A percentile compares a stretch with the other conserved stretches of the same genome.
These are phyloP conservation scores for Aquanectria penicillioides DNA, from an alignment of 2,329 filamentous ascomycete species.

Conservation along the genomic window DNA sequence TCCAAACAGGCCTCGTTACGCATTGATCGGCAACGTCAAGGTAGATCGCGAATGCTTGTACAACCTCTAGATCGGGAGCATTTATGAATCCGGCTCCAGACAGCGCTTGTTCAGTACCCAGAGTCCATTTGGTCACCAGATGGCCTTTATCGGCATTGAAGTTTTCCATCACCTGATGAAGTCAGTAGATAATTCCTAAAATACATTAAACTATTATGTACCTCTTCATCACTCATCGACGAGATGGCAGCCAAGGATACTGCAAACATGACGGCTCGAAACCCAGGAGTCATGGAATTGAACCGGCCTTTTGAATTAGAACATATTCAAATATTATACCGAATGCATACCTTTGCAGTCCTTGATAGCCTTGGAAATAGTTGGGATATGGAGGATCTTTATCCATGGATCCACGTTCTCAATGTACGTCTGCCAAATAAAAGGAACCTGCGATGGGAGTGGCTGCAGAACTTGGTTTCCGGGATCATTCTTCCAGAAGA, in stretches of 20 bases:
- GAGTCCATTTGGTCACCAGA: neutral
- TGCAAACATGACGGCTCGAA: neutral
- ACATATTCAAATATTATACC: no score
- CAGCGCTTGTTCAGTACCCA: neutral
- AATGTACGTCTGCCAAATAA: constrained; percentile 5
- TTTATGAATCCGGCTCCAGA: neutral
- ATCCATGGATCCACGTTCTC: constrained; percentile 5
- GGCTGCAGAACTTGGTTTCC: neutral
- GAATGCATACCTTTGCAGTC: neutral
- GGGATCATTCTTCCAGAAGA: neutral
- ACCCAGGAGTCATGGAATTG: neutral
- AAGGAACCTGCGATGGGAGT: constrained; percentile 1
- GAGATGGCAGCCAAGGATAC: neutral
- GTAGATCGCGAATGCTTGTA: no score
- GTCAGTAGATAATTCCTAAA: neutral
- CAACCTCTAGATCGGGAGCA: neutral
- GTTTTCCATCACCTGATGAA: neutral
- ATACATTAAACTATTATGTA: no score
- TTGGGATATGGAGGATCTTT: neutral
- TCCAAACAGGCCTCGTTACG: neutral
- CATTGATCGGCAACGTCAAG: neutral
- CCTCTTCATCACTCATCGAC: neutral
- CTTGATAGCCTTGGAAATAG: neutral
- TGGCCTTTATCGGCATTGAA: neutral
- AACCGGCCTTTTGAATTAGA: neutral